Base-by-base conservation (phyloP, 371 early-diverging fungal species). In the Mortierella sp. region DNA sequence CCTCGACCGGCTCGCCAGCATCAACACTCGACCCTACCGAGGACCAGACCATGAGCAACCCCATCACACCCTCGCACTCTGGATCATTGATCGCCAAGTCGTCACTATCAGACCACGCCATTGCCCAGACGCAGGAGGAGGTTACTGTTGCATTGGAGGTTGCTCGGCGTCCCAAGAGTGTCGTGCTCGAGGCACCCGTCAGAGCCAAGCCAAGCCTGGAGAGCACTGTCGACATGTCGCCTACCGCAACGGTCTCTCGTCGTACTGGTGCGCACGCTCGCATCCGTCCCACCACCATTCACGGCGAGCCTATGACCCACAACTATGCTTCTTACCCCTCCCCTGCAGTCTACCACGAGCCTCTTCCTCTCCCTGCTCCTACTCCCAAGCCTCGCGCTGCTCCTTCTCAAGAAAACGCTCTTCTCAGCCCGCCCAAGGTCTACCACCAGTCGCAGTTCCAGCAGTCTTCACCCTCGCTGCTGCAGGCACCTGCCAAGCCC, bases 231-330 rank as follows among this genome's bases (percentile, higher is more conserved):
- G 84, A 80, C 38, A 74, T 80, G 72, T 84, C 80, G 21, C 84
- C 84, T 27, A 68, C 84, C 2, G 84, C 80, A 10, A 80, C 84
- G 4, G 78, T 84, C n/a, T 80, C 80, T 49, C 84, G 84, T 54
- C 77, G 84, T 16, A 77, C 80, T 24, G 80, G 77, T 3, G 80
- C 78, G 27, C 85, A 85, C 27, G 35, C 77, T 3, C 73, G 85
- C 41, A 71, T 79, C 70, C 70, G 85, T 44, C 85, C 85, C 56
- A 85, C 85, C 3, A 85, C 85, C 5, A 85, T 85, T 29, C 85
- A 85, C 72, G 85, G 85, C 48, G 85, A 85, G 71, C 85, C 85
- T 16, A 85, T 85, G 85, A 58, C 79, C 21, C 81, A 85, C 43
- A 77, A 73, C 65, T 78, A 76, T 27, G n/a, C 70, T 1, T 85